Conservation (phyloP, 1,284 basidiomycete species). For the Sphaerobolus stellatus region DNA sequence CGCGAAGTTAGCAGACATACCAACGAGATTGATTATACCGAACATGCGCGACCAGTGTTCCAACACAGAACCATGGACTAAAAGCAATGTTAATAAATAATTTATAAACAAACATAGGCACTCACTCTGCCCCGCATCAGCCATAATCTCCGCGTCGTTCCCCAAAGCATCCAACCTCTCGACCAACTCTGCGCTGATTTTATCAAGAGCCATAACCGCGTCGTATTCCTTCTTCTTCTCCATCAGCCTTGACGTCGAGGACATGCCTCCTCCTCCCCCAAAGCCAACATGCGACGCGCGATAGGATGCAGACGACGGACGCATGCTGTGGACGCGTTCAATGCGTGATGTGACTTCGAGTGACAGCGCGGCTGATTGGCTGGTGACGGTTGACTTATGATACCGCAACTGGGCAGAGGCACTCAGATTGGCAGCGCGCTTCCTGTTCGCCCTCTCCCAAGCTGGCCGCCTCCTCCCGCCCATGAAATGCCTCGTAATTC, state of each 20-base stretch:
- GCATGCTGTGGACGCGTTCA: too few species aligned
- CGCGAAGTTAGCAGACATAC: constrained; percentile 36
- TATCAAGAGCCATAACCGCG: constrained; percentile 69
- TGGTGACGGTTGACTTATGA: constrained; percentile 1
- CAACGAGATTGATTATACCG: constrained; percentile 63
- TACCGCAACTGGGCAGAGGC: neutral
- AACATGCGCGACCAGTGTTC: constrained; percentile 83
- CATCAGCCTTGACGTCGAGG: constrained; percentile 51
- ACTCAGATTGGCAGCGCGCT: neutral
- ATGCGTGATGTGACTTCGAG: too few species aligned
- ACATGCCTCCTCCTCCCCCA: constrained; percentile 17
- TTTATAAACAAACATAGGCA: neutral
- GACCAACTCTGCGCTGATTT: constrained; percentile 59
- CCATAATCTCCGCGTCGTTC: constrained; percentile 73
- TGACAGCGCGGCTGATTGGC: neutral
- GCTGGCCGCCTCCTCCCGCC: neutral
- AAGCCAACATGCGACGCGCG: constrained; percentile 41
- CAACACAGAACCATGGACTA: constrained; percentile 73
- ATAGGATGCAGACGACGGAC: constrained; percentile 22
- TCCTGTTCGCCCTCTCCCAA: neutral
- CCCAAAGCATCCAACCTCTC: constrained; percentile 65
- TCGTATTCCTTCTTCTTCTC: constrained; percentile 82
- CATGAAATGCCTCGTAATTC: constrained; percentile 11
- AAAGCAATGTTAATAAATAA: constrained; percentile 9
- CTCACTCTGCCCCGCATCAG: constrained; percentile 67